Base-by-base conservation (phyloP, 352 stramenopile genomes). In the Pythium pyrilobum region DNA sequence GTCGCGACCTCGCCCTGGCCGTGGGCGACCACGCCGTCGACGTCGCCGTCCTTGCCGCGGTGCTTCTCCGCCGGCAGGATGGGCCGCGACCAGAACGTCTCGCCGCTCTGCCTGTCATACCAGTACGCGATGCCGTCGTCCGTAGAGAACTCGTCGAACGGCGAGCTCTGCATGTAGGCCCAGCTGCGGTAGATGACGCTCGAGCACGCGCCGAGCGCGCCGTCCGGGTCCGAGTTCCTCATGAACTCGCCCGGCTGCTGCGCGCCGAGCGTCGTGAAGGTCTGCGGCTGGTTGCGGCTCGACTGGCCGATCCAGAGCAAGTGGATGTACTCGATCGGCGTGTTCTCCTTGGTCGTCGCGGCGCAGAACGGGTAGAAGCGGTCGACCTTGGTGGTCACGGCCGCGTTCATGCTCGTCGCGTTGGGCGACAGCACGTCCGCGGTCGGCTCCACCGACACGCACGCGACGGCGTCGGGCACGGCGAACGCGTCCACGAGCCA, bases 211-310 rank as follows among this genome's bases (percentile, higher is more conserved):
- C 92, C 93, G 34, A 98, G 69, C 1, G 85, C 72, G 2, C 74
- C 74, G 12, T 84, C 52, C 20, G 72, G 64, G 29, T 97, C 66
- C 29, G 80, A 89, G 39, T 86, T 84, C 51, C 83, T 85, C 85
- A 97, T 96, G 49, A 97, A 98, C 23, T 96, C 84, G 6, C 92
- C 93, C 0, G 80, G 85, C 27, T 98, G 82, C 71, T 98, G 93
- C 21, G 80, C 73, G 7, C 85, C 82, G 3, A 96, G 60, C 29
- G 77, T 84, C 20, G 88, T 96, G 67, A 97, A 96, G 11, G 92
- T 74, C 65, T 97, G 92, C 15, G 91, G 74, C 64, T 97, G 90
- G 52, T 97, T 96, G 38, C 78, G 72, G 52, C 80, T 95, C 45
- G 80, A 92, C 47, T 90, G 81, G 8, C 86, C 85, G 38, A 94